Base-by-base conservation (phyloP, 768 basidiomycete species). In the Mycena maculata region DNA sequence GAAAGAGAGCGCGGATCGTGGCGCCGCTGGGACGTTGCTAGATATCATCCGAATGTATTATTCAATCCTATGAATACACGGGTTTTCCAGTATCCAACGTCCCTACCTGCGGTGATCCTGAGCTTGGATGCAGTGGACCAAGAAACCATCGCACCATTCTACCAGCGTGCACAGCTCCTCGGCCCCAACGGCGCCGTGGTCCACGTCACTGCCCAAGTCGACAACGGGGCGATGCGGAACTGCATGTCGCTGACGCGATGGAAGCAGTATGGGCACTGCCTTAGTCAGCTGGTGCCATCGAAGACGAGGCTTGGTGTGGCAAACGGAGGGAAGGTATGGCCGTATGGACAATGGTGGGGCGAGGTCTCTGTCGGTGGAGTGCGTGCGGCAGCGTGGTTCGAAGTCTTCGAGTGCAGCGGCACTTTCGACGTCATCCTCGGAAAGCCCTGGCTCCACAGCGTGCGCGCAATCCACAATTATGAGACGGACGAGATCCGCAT, bases 11-110 rank as follows among this genome's bases (percentile, higher is more conserved):
- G 10, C 12, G 13, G 13, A 22, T 4, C 12, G 0, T 8, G 7
- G 23, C 15, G 38, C 27, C 47, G 48, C 63, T 55, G 55, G 63
- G 63, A 65, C 55, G 57, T 57, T 65, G 30, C 56, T 65, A 65
- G 64, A 44, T 59, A 59, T 28, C 5, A 30, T 4, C 48, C 48
- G 11, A 4, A 49, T 65, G 64, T 65, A 65, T 65, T 64, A 23
- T 23, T 38, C 20, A 20, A 15, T 28, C 57, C 27, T 58, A 50
- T 27, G 28, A 65, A 65, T 65, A 65, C 64, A 65, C 15, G 9
- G 41, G 31, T 65, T 65, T 18, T 52, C 30, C 36, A 52, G 64
- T 65, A 65, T 38, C 4, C 39, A 15, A 31, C 39, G 57, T 31
- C 56, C 49, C 56, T 65, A 18, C 56, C 55, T 0, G 30, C 25